Evolutionary conservation across 345 rosid genomes (phyloP), one percentile per base, ranked within the genome.

Genomic region (Dimocarpus longan): DNA sequence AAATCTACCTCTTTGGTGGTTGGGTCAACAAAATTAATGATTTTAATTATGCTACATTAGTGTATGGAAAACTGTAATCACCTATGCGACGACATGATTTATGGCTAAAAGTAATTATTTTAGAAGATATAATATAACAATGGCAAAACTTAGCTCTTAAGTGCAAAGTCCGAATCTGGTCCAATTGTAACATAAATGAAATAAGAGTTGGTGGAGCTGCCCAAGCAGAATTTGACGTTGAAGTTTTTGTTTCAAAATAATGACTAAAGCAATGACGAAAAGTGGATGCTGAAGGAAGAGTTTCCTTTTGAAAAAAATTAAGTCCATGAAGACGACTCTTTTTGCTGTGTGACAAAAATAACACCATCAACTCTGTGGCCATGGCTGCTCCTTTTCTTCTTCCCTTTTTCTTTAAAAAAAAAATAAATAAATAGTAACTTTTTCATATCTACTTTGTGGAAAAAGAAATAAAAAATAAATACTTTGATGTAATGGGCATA

Each of bases 241-340:
- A 24, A 32, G 13, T 22, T 26, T 63, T 63, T 10, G 42, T 32
- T 11, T 24, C 10, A 12, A 69, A 71, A 57, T 42, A 62, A 71
- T 70, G 76, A 78, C 80, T 12, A 62, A 63, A 11, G 81, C 81
- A 78, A 60, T 78, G 81, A 78, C 76, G 80, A 39, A 42, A 56
- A 26, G 18, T 32, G 16, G 77, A 74, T 74, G 68, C 10, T 40
- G 24, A 22, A 6, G 9, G 40, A 43, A 42, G 28, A 74, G 44
- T 69, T 22, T 26, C 11, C 2, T 37, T 37, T 67, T 6, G 19
- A 4, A 48, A 19, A 68, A 40, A 40, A 68, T 10, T 8, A 43
- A 60, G 62, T 69, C 46, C 60, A 26, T 40, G 68, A 56, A 68
- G 42, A 42, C 18, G 39, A 52, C 79, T 54, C 8, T 8, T n/a